phyloP scores from a whole-genome alignment of 1,284 basidiomycete genomes.

The Ceratobasidium papillatum region DNA sequence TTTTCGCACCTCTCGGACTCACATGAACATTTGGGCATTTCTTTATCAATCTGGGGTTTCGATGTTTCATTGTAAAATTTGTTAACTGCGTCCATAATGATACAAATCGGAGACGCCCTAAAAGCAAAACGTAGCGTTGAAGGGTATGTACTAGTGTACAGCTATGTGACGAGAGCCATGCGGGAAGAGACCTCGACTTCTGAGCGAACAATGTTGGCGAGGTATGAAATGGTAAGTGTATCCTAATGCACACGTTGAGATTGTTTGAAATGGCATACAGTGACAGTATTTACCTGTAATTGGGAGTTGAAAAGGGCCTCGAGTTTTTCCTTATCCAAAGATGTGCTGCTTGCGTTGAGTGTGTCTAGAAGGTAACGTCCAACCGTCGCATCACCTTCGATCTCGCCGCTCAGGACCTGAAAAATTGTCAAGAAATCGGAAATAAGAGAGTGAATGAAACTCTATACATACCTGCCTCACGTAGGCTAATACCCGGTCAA shows the following conservation, averaged over 20 bases:
- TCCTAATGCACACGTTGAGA: conserved; percentile 61
- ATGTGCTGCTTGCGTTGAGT: conserved; percentile 71
- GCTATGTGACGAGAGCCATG: conserved; percentile 74
- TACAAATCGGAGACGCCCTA: conserved; percentile 21
- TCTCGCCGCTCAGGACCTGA: conserved; percentile 69
- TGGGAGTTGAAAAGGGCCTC: conserved; percentile 69
- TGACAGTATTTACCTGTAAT: conserved; percentile 64
- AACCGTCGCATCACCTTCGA: conserved; percentile 84
- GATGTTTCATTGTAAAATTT: conserved; percentile 31
- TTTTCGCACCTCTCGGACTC: background rate
- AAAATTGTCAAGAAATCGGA: background rate
- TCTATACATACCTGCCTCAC: conserved; percentile 73
- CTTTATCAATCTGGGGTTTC: background rate
- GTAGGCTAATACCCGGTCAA: conserved; percentile 87
- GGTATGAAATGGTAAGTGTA: conserved; percentile 92
- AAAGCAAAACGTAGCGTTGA: conserved; percentile 3
- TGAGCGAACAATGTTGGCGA: conserved; percentile 91
- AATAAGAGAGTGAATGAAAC: background rate
- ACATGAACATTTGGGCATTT: background rate
- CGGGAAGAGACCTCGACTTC: conserved; percentile 94
- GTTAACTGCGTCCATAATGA: conserved; percentile 21
- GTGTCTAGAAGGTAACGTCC: conserved; percentile 95
- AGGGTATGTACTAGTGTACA: conserved; percentile 35
- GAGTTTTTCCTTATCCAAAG: conserved; percentile 70
- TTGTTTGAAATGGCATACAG: conserved; percentile 41